A percentile compares a stretch with the other conserved stretches of the same genome.
phyloP scores from a whole-genome alignment of 1,284 basidiomycete species.

The Xerocomus nothofagi region DNA sequence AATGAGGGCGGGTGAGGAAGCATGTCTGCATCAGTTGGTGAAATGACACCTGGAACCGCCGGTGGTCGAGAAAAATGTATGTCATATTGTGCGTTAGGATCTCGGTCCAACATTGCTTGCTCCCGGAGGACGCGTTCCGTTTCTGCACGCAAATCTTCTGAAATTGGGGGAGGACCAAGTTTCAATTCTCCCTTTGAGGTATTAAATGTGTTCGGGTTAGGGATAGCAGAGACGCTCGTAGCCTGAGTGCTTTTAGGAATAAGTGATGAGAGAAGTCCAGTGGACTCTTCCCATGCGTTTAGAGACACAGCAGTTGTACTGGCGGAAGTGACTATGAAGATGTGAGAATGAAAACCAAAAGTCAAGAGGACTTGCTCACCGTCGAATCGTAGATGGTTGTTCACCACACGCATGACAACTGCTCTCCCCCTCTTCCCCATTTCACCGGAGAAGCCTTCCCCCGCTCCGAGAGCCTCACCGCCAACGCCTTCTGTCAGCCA shows the following conservation, averaged over 20 bases:
- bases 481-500: conserved; percentile 95
- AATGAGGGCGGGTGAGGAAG: conserved; percentile 81
- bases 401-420: conserved; percentile 91
- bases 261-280: conserved; percentile 75
- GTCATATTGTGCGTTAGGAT: conserved; percentile 65
- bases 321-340: conserved; percentile 60
- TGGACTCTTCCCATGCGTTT: conserved; percentile 78
- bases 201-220: conserved; percentile 74
- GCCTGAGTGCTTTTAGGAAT: conserved; percentile 56
- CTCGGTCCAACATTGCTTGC: conserved; percentile 69
- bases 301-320: conserved; percentile 62
- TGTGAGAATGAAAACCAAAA: conserved; percentile 25
- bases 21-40: conserved; percentile 74
- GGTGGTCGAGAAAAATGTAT: conserved; percentile 51
- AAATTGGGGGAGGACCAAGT: conserved; percentile 76
- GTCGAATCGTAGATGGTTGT: conserved; percentile 90
- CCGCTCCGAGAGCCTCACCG: conserved; percentile 79
- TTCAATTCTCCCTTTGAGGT: conserved; percentile 73
- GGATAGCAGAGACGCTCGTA: conserved; percentile 29
- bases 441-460: conserved; percentile 82
- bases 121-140: conserved; percentile 72
- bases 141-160: conserved; percentile 79
- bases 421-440: conserved; percentile 76
- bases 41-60: conserved; percentile 50
- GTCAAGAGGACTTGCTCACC: conserved; percentile 50